Base-by-base conservation (phyloP, 2,329 filamentous ascomycete genomes). In the Tolypocladium tropicale region DNA sequence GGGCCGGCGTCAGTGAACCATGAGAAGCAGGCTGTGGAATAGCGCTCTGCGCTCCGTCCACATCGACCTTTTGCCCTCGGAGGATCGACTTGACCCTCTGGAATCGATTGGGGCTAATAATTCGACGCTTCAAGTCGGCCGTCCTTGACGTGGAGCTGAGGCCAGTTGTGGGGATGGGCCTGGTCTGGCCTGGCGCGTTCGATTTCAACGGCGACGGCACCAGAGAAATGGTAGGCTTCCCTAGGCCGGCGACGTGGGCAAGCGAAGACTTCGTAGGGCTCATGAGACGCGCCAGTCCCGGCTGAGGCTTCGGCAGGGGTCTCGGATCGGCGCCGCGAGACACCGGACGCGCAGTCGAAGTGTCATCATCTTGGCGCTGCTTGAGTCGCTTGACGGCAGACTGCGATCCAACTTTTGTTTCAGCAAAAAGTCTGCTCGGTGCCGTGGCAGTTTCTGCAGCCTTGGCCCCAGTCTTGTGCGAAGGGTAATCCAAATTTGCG, bases 241-340 rank as follows among this genome's bases (percentile, higher is more conserved):
- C 57, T 6, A 61, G 58, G n/a, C 59, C 56, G 21, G 62, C 60
- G 1, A 57, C 33, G 14, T 86, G 84, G 36, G 84, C 82, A 53
- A 89, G 70, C 1, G 88, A 90, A 9, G 89, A 76, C 68, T 90
- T 90, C 10, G 89, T 94, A 0, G 91, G 90, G 6, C 89, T 95
- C 70, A 85, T 81, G 33, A 93, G 74, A 57, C 76, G 84, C 59
- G 77, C 75, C 58, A 77, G 71, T 59, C 80, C 76, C 10, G 78
- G 72, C 55, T 78, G 74, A 1, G 77, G 71, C 30, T 75, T 76
- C 52, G 71, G 62, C 25, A 77, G 65, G 18, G 67, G 64, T 49
- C 53, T 49, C 30, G 62, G 57, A 21, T 58, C 57, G 33, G 57
- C 60, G 57, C 80, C 77, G 32, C 76, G 75, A 16, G 84, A 84